These are phyloP conservation scores for Leptographium galeiforme DNA, from an alignment of 2,329 filamentous ascomycete species.

Conservation along the genomic window DNA sequence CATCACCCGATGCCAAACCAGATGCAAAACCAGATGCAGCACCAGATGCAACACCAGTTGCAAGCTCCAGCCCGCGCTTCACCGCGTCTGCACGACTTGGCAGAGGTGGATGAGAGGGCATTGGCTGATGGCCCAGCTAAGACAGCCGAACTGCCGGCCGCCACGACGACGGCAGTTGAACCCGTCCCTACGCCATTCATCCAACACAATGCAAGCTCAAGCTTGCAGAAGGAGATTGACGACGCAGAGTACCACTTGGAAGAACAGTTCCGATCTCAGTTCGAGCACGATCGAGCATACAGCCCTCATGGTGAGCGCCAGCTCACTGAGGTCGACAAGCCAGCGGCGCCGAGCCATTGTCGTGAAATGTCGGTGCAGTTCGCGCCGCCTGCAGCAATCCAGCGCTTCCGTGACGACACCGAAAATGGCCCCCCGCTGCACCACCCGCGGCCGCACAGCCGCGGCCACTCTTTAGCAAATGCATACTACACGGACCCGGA, in stretches of 20 bases:
- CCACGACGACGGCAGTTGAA: not conserved
- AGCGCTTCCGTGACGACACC: constrained; percentile 39
- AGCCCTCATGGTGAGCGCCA: constrained; percentile 44
- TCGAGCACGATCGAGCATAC: constrained; percentile 62
- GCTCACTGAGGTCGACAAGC: constrained; percentile 11
- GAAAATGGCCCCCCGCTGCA: constrained; percentile 47
- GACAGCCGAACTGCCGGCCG: constrained; percentile 32
- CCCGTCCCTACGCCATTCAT: constrained; percentile 17
- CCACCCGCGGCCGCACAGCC: constrained; percentile 61
- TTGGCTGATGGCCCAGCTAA: constrained; percentile 33
- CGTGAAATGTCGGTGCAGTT: constrained; percentile 35
- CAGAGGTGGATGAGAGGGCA: constrained; percentile 57
- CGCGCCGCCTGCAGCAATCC: constrained; percentile 21
- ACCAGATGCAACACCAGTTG: constrained; percentile 35
- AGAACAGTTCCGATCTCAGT: constrained; percentile 62
- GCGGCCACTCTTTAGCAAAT: constrained; percentile 58
- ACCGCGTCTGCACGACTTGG: constrained; percentile 55
- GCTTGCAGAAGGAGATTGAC: constrained; percentile 71
- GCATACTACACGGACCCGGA: constrained; percentile 48
- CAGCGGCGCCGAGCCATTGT: constrained; percentile 19
- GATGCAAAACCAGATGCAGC: constrained; percentile 41
- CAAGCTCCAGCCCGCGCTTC: constrained; percentile 42
- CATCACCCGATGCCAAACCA: no score
- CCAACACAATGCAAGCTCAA: constrained; percentile 60
- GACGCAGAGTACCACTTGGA: constrained; percentile 78